These are phyloP conservation scores for Linnemannia exigua DNA, from an alignment of 192 early-diverging fungal genomes.

Conservation along the genomic window DNA sequence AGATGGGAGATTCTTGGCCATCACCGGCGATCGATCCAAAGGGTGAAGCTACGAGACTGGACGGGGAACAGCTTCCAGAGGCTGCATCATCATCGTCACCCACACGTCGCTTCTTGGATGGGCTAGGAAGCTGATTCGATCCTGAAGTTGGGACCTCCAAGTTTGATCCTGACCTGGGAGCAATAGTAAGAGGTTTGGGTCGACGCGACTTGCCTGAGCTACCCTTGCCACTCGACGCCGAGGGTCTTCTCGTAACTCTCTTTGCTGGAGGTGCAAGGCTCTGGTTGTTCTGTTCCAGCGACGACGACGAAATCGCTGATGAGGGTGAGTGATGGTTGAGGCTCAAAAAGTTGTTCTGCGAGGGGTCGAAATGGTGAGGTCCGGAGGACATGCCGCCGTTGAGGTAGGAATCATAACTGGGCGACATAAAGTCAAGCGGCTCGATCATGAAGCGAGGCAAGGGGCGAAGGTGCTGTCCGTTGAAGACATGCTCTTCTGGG, in stretches of 20 bases:
- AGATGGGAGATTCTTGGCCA: conserved; percentile 13
- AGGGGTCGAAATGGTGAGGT: conserved; percentile 20
- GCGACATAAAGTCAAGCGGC: conserved; percentile 30
- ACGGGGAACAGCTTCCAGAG: not conserved
- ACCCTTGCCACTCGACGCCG: conserved; percentile 3
- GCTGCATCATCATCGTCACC: not conserved
- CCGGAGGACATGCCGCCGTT: not conserved
- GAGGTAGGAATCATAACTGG: conserved; percentile 26
- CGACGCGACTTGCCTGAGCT: conserved; percentile 18
- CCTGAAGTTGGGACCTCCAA: not conserved
- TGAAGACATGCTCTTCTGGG: conserved; percentile 46
- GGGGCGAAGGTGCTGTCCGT: conserved; percentile 44
- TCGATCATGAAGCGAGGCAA: conserved; percentile 49
- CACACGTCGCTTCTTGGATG: conserved; percentile 18
- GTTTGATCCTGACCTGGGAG: not conserved
- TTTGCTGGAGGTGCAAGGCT: not conserved
- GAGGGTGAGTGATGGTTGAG: not conserved
- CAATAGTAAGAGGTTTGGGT: conserved; percentile 3
- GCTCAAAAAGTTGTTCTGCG: conserved; percentile 8
- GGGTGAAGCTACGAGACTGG: conserved; percentile 6
- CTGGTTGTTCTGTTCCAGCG: not conserved
- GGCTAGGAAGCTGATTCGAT: not conserved
- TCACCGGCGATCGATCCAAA: not conserved
- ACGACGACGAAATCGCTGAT: not conserved
- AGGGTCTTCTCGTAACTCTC: not conserved